Evolutionary conservation across 73 alveolate species (phyloP), one percentile per base, ranked within the genome.

Genomic region (Paramecium octaurelia): DNA sequence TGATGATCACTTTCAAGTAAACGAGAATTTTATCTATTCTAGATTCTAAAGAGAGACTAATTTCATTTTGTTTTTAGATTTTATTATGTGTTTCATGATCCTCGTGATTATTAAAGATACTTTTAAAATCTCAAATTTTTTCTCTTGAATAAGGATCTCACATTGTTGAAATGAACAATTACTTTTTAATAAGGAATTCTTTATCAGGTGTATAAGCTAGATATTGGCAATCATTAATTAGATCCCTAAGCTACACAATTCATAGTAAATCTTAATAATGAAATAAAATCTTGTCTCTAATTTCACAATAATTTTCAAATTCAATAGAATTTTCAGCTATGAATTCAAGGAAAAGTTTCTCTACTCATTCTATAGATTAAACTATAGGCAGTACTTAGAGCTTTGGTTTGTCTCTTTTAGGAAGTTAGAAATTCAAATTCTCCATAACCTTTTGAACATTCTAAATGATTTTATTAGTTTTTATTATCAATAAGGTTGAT

Each of bases 361-460:
- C 71, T 77, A 27, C 38, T 36, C 40, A 77, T 40, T 77, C 68
- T 77, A 42, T 42, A 44, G 27, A 77, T 77, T 77, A 20, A 77
- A 40, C 73, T 43, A 77, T 42, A 77, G 2, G 43, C 42, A 18
- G 29, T 36, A 40, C 90, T 77, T 1, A 42, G 18, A 9, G 90
- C 90, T 18, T 35, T 42, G 6, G 46, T 40, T 23, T 77, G 7
- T 77, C 90, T 77, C 16, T 38, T 38, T 9, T 77, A 35, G 8
- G 60, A n/a, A 1, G 71, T 23, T 3, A 77, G 50, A 40, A 77
- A 77, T 77, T 77, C 90, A 31, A 14, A 77, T 77, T 77, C 90
- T 42, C 90, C 90, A 77, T 77, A 29, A 21, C 90, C 90, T 21
- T 24, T 24, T 1, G 24, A 18, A 77, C 54, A 77, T 40, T 46